Percentiles rank a stretch among this genome's conserved stretches.
phyloP scores from a whole-genome alignment of 225 moss, liverwort and hornwort genomes.

The Polytrichum commune region DNA sequence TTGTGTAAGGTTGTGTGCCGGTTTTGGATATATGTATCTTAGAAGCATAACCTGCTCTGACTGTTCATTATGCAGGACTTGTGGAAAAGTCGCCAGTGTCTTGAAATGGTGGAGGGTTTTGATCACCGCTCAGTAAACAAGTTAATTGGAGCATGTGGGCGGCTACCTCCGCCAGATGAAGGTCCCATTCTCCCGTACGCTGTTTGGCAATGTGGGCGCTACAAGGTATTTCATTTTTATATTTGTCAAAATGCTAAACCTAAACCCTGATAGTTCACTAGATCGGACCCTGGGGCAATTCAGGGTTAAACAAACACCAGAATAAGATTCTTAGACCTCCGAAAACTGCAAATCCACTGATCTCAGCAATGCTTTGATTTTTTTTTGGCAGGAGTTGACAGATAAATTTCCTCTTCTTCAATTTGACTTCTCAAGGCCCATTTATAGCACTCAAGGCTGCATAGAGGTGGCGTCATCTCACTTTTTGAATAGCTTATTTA shows the following conservation, averaged over 20 bases:
- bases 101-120: conserved; percentile 73
- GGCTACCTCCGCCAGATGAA: conserved; percentile 43
- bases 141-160: conserved; percentile 77
- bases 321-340: too few relatives aligned
- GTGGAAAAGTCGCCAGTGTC: conserved; percentile 70
- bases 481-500: not conserved
- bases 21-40: conserved; percentile 1
- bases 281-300: too few relatives aligned
- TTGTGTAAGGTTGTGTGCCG: not conserved
- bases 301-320: too few relatives aligned
- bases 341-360: too few relatives aligned
- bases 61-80: conserved; percentile 46
- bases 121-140: conserved; percentile 63
- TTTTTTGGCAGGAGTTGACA: conserved; percentile 57
- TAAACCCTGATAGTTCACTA: too few relatives aligned
- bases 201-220: conserved; percentile 84
- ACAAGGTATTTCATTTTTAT: conserved; percentile 34
- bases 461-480: conserved; percentile 29
- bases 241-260: too few relatives aligned
- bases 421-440: conserved; percentile 62
- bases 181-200: conserved; percentile 73
- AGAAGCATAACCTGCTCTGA: not conserved
- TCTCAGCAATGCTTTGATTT: too few relatives aligned
- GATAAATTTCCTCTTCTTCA: conserved; percentile 64
- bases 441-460: conserved; percentile 48